Base-by-base conservation (phyloP, 306 rosid species). In the Carpinus viminea region DNA sequence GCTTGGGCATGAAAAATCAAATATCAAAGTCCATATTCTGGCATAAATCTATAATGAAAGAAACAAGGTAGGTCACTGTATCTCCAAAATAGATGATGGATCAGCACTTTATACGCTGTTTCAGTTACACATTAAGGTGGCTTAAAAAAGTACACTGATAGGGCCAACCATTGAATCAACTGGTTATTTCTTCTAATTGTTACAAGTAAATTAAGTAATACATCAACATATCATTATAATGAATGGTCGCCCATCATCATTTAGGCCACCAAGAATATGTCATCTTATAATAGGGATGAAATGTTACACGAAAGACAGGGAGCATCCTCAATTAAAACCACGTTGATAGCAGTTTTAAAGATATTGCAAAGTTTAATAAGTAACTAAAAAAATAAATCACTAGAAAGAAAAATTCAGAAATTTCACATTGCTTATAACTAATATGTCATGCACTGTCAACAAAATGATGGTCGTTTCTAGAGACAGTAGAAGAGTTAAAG, bases 401-500 rank as follows among this genome's bases (percentile, higher is more conserved):
- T 62, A 13, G 43, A 64, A 7, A 64, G 70, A 16, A 34, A 36
- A 34, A 31, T 31, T 36, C 11, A 36, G 70, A 64, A 64, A 64
- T 34, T 64, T 64, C 70, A 64, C 46, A 61, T 61, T 61, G 68
- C 43, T 11, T 12, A 12, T 26, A 28, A 36, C 4, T 16, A 36
- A 65, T 4, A 36, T 66, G 51, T 41, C 24, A 41, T n/a, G 47
- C 43, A 43, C 10, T 10, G n/a, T 41, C 7, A 2, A 41, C 13
- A 66, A 18, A 66, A 3, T 17, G 50, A 11, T 11, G 9, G 51
- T 10, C 4, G 15, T 6, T 66, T 41, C 26, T 17, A 34, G 12
- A 64, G n/a, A 64, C 15, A 17, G 15, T 26, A 21, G 15, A 74
- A 74, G 16, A 76, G 70, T 55, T 53, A 62, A 18, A 74, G 70